Percentiles rank a stretch among this genome's conserved stretches.
These are phyloP conservation scores for Pterulicium gracile DNA, from an alignment of 1,284 basidiomycete genomes.

Conservation along the genomic window DNA sequence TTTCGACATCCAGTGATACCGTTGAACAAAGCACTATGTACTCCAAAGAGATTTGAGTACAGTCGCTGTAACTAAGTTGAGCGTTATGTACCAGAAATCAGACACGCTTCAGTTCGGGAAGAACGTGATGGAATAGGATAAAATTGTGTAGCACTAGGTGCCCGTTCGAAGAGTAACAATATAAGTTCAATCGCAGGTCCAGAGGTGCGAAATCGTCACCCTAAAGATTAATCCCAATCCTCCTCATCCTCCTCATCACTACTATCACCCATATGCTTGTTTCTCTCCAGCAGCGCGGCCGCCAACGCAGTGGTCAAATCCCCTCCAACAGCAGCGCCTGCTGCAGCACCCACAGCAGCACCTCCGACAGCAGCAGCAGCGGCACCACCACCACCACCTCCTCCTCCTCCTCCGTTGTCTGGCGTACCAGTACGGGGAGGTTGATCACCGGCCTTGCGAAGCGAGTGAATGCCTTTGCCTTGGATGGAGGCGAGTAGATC, in stretches of 20 bases:
- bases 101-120: no score
- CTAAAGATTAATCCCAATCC: conserved; percentile 29
- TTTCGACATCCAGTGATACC: no score
- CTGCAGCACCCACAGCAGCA: conserved; percentile 30
- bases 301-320: conserved; percentile 44
- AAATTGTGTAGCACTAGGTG: no score
- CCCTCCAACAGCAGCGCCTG: conserved; percentile 28
- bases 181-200: no score
- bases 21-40: no score
- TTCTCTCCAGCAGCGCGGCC: conserved; percentile 56
- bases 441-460: conserved; percentile 54
- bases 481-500: conserved; percentile 47
- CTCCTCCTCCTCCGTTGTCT: background rate
- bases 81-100: no score
- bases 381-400: conserved; percentile 5
- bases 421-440: conserved; percentile 13
- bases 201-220: no score
- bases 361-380: conserved; percentile 25
- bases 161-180: no score
- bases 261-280: conserved; percentile 84
- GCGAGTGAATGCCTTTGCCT: conserved; percentile 51
- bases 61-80: no score
- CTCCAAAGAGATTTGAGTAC: no score
- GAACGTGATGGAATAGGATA: no score
- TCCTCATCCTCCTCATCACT: conserved; percentile 86